A percentile compares a stretch with the other conserved stretches of the same genome.
phyloP scores from a whole-genome alignment of 129 eudicot genomes.

The Helianthus tuberosus region DNA sequence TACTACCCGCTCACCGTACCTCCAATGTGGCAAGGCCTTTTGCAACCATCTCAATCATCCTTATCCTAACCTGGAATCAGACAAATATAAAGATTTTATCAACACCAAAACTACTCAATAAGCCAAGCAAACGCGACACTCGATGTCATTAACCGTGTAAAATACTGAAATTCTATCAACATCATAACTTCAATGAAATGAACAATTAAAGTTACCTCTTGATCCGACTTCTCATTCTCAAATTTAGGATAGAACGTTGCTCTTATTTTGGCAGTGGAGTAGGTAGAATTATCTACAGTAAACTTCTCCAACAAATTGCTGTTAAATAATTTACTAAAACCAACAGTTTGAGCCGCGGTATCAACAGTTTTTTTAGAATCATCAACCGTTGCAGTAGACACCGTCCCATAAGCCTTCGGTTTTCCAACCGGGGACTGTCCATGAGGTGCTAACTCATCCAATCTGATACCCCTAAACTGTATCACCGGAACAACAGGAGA shows the following conservation, averaged over 20 bases:
- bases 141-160: neutral
- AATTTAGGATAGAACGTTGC: slow-evolving; percentile 97
- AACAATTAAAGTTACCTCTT: slow-evolving; percentile 62
- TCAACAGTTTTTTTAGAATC: slow-evolving; percentile 26
- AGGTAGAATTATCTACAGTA: slow-evolving; percentile 73
- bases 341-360: slow-evolving; percentile 38
- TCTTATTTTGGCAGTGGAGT: slow-evolving; percentile 70
- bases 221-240: slow-evolving; percentile 98
- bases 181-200: neutral
- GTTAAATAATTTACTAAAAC: slow-evolving; percentile 45
- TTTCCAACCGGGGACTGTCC: slow-evolving; percentile 38
- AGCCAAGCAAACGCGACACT: neutral
- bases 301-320: slow-evolving; percentile 67
- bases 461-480: slow-evolving; percentile 23
- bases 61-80: slow-evolving; percentile 61
- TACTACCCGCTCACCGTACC: slow-evolving; percentile 42
- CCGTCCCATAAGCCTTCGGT: slow-evolving; percentile 70
- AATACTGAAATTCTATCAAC: neutral
- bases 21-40: slow-evolving; percentile 91
- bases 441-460: slow-evolving; percentile 17
- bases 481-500: slow-evolving; percentile 37
- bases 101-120: slow-evolving; percentile 18
- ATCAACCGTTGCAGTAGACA: slow-evolving; percentile 38
- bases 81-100: slow-evolving; percentile 1
- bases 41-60: slow-evolving; percentile 92